A percentile compares a stretch with the other conserved stretches of the same genome.
Conservation (phyloP, 805 yeast genomes). For the Nakazawaea anatomiae region DNA sequence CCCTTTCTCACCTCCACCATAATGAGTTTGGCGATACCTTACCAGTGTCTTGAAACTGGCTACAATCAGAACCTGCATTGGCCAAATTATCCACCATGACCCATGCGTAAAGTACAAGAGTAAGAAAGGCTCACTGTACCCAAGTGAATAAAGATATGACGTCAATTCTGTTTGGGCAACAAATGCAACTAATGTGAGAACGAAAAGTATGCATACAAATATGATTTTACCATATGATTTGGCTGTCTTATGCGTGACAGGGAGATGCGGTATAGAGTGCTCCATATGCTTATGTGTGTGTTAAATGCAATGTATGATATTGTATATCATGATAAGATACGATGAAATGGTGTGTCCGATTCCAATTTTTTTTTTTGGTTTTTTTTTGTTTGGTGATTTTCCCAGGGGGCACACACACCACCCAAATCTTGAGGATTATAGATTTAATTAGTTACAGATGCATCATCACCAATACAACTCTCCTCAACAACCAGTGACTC, state of each 20-base stretch:
- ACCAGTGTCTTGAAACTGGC: slow-evolving; percentile 38
- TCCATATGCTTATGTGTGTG: no score
- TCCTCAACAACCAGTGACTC: neutral
- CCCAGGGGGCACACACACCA: no score
- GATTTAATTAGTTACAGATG: neutral
- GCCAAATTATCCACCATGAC: slow-evolving; percentile 71
- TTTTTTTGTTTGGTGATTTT: no score
- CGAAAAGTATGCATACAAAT: slow-evolving; percentile 40
- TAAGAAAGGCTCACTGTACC: slow-evolving; percentile 65
- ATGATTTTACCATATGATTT: slow-evolving; percentile 31
- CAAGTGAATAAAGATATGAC: slow-evolving; percentile 53
- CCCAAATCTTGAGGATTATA: no score
- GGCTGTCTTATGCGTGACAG: slow-evolving; percentile 13
- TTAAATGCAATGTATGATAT: no score
- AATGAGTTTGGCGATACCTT: slow-evolving; percentile 15
- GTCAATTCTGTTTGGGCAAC: slow-evolving; percentile 80
- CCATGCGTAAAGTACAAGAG: slow-evolving; percentile 69
- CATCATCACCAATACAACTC: neutral
- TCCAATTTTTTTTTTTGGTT: no score
- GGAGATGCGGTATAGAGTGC: neutral
- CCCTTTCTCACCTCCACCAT: neutral
- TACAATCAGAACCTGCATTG: slow-evolving; percentile 50
- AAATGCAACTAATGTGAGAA: slow-evolving; percentile 51
- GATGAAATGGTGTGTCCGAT: no score
- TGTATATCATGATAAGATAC: no score